phyloP scores from a whole-genome alignment of 495 filamentous ascomycete genomes.

The Barbatosphaeria neglecta region DNA sequence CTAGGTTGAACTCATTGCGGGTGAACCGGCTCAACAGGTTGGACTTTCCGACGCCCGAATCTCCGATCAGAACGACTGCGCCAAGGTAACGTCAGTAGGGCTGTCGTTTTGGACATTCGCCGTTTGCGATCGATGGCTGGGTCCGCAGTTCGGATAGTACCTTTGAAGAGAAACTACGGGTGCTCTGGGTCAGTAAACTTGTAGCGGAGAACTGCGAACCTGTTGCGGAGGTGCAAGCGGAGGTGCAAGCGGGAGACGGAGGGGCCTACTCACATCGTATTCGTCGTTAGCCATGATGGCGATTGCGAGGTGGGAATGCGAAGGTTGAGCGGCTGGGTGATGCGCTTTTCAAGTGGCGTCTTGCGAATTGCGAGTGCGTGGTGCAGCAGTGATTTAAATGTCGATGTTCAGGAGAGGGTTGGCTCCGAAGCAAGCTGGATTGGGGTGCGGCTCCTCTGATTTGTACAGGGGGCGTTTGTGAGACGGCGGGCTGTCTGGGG shows the following conservation, averaged over 20 bases:
- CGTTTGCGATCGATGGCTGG: slow-evolving; percentile 3
- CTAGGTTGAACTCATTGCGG: slow-evolving; percentile 98
- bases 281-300: slow-evolving; percentile 95
- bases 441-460: not conserved
- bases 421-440: not conserved
- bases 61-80: slow-evolving; percentile 94
- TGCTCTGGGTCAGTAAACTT: slow-evolving; percentile 18
- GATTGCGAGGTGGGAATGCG: not conserved
- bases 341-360: not conserved
- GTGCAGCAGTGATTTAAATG: not conserved
- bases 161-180: slow-evolving; percentile 96
- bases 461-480: not conserved
- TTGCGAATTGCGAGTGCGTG: not conserved
- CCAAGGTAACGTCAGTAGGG: slow-evolving; percentile 20
- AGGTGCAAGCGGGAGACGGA: slow-evolving; percentile 1
- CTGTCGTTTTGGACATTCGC: slow-evolving; percentile 1
- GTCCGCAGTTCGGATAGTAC: slow-evolving; percentile 43
- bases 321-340: not conserved
- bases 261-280: slow-evolving; percentile 75
- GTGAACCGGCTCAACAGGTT: slow-evolving; percentile 99
- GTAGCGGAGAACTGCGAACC: slow-evolving; percentile 3
- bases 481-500: not conserved
- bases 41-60: slow-evolving; percentile 98
- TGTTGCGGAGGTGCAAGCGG: not conserved
- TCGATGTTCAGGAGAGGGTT: not conserved